Base-by-base conservation (phyloP, 768 basidiomycete genomes). In the Xerocomellus dryophilus region DNA sequence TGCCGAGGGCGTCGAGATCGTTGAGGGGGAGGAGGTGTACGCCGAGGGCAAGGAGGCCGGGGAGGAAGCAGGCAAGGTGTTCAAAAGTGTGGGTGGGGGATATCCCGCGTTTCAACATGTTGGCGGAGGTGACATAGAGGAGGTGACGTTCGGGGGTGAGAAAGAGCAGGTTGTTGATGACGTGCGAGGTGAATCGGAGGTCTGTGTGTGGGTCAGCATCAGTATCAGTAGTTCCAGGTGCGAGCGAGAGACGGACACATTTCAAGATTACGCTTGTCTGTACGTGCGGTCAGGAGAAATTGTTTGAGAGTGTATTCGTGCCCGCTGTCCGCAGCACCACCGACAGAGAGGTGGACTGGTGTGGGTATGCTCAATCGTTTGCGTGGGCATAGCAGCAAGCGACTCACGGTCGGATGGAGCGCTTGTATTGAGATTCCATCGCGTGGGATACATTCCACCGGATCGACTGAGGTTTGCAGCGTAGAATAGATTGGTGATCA, bases 221-320 rank as follows among this genome's bases (percentile, higher is more conserved):
- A 23, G 44, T 8, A 46, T 29, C 50, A 9, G 5, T 20, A 27
- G 21, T 18, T 7, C 4, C n/a, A 7, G 11, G 11, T 25, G 20
- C 9, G 21, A 21, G 18, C 10, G 20, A 21, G 23, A 21, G 25
- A 68, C 83, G 25, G 74, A 89, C 86, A 90, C 79, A 89, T 80
- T 66, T 83, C 79, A 5, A 88, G 73, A 53, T 78, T 83, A 27
- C 66, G 69, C 62, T 76, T 80, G 64, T 89, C 86, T 17, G 77
- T 80, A 57, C 79, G 78, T 11, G 78, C 83, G 7, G 84, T 86
- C 53, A 89, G 69, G 7, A 90, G 70, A 63, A 83, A 87, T 51
- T 84, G 79, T 61, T 90, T 90, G 43, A 90, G 76, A 14, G 86
- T 78, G 58, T 90, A 90, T 71, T 90, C 88, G 60, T 90, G 88